phyloP scores from a whole-genome alignment of 1,284 basidiomycete species.

The Trametes sp. region DNA sequence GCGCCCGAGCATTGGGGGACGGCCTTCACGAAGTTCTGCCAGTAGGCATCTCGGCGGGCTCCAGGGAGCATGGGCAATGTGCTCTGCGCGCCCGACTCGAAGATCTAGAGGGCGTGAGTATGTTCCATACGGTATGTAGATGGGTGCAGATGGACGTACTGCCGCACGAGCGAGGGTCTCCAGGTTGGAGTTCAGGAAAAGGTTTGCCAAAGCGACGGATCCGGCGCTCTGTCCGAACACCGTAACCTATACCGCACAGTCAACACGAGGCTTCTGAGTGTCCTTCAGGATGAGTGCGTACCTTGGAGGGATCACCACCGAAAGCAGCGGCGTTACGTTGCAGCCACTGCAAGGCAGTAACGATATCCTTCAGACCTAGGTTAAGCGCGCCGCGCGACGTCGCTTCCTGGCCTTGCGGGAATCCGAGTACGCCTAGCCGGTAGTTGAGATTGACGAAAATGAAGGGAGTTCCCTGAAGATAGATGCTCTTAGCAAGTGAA shows the following conservation, averaged over 20 bases:
- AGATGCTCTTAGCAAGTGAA: neutral
- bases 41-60: constrained; percentile 17
- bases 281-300: constrained; percentile 11
- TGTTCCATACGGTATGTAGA: too few relatives aligned
- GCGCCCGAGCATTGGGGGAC: constrained; percentile 21
- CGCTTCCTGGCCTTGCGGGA: constrained; percentile 57
- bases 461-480: constrained; percentile 55
- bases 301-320: constrained; percentile 57
- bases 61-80: constrained; percentile 22
- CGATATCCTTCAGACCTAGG: constrained; percentile 53
- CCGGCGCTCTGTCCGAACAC: constrained; percentile 64
- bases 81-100: constrained; percentile 27
- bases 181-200: constrained; percentile 52
- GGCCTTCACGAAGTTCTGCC: constrained; percentile 21
- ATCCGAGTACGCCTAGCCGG: constrained; percentile 57
- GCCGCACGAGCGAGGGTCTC: constrained; percentile 50
- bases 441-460: constrained; percentile 68
- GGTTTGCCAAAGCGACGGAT: constrained; percentile 50
- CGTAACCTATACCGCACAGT: constrained; percentile 48
- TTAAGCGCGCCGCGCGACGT: constrained; percentile 48
- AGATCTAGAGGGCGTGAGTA: constrained; percentile 7
- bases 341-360: constrained; percentile 56
- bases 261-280: neutral
- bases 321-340: constrained; percentile 54
- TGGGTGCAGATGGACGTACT: constrained; percentile 40